phyloP scores from a whole-genome alignment of 2,329 filamentous ascomycete species.

The Apiospora koreana region DNA sequence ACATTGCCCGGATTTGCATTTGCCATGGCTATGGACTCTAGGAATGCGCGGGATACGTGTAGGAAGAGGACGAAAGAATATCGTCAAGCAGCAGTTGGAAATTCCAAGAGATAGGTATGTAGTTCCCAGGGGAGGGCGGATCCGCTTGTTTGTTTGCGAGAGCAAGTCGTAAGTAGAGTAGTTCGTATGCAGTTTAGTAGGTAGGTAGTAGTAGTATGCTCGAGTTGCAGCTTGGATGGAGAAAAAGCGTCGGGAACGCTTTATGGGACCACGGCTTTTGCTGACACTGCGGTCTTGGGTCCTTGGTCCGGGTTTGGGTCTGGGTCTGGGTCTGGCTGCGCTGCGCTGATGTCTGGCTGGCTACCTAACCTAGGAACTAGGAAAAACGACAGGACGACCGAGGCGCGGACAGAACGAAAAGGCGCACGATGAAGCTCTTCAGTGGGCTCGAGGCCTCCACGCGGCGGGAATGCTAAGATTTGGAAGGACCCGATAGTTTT shows the following conservation, averaged over 20 bases:
- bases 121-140: neutral
- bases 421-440: constrained; percentile 11
- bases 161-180: neutral
- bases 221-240: constrained; percentile 6
- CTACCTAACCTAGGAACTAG: neutral
- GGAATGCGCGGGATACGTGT: constrained; percentile 1
- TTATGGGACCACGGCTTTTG: neutral
- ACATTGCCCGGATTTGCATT: constrained; percentile 40
- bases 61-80: neutral
- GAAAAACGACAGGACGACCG: neutral
- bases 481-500: constrained; percentile 6
- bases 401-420: constrained; percentile 1
- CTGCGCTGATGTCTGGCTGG: too few species aligned
- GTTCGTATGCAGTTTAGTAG: neutral
- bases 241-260: constrained; percentile 6
- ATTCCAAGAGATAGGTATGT: neutral
- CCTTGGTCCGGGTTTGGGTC: too few species aligned
- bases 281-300: neutral
- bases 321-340: too few species aligned
- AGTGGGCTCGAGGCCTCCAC: constrained; percentile 18
- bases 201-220: neutral
- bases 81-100: neutral
- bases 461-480: constrained; percentile 10
- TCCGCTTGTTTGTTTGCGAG: neutral
- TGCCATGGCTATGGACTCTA: constrained; percentile 13